These are phyloP conservation scores for Murraya paniculata DNA, from an alignment of 345 rosid species.

Conservation along the genomic window DNA sequence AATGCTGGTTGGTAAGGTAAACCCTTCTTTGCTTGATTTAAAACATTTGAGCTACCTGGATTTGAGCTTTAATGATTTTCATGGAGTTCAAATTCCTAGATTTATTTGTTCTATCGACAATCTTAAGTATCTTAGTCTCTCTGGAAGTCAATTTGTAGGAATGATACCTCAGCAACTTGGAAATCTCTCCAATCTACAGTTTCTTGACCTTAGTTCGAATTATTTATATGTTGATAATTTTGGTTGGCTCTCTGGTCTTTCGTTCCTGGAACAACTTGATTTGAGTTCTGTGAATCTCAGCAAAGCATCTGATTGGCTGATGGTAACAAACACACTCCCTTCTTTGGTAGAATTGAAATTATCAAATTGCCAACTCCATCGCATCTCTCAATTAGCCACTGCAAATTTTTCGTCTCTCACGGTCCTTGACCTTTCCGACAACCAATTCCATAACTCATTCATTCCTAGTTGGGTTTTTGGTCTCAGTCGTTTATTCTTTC, in stretches of 20 bases:
- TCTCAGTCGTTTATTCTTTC: background rate
- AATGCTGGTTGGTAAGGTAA: too few species aligned
- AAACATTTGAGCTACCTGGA: slow-evolving; percentile 12
- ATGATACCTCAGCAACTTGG: background rate
- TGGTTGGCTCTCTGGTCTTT: too few species aligned
- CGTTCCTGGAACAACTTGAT: too few species aligned
- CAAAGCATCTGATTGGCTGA: too few species aligned
- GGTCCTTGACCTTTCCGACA: background rate
- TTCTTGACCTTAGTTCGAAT: background rate
- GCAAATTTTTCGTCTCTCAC: background rate
- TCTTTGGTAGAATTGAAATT: too few species aligned
- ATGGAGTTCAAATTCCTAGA: background rate
- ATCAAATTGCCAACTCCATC: too few species aligned
- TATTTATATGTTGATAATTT: background rate
- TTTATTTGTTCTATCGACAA: background rate
- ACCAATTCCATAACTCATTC: background rate
- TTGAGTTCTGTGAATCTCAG: too few species aligned
- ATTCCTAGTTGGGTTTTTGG: background rate
- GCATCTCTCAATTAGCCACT: background rate
- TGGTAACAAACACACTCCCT: too few species aligned
- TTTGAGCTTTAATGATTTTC: slow-evolving; percentile 3
- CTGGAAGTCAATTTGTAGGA: background rate
- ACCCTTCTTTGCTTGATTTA: too few species aligned
- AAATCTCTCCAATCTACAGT: slow-evolving; percentile 2
- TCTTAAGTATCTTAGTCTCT: background rate